Conservation (phyloP, 2,329 filamentous ascomycete genomes). For the Epicoccum nigrum region DNA sequence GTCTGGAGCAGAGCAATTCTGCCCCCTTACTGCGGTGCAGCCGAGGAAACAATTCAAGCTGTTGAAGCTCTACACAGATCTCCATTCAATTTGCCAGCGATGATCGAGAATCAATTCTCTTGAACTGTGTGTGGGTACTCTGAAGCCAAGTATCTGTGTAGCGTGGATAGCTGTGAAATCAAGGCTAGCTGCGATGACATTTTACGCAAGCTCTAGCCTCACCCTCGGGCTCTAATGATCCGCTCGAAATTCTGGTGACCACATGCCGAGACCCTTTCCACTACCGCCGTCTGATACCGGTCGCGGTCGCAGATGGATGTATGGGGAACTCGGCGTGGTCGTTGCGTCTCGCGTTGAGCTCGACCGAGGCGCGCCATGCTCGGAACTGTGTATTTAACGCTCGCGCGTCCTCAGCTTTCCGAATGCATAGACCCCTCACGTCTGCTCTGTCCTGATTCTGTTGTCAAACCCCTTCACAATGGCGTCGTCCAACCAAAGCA, state of each 20-base stretch:
- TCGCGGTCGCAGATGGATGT: slow-evolving; percentile 4
- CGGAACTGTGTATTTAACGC: slow-evolving; percentile 30
- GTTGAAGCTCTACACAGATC: too few species aligned
- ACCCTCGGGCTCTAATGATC: slow-evolving; percentile 15
- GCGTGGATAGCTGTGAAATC: too few species aligned
- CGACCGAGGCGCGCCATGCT: slow-evolving; percentile 33
- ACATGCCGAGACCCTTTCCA: slow-evolving; percentile 12
- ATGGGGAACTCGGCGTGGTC: slow-evolving; percentile 7
- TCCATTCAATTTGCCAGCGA: too few species aligned
- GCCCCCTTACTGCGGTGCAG: too few species aligned
- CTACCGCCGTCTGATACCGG: slow-evolving; percentile 3
- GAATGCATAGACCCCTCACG: slow-evolving; percentile 27
- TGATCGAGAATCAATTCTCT: too few species aligned
- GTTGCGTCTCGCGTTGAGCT: slow-evolving; percentile 36
- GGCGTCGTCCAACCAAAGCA: slow-evolving; percentile 31
- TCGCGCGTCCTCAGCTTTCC: slow-evolving; percentile 18
- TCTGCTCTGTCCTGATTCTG: slow-evolving; percentile 6
- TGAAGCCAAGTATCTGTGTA: too few species aligned
- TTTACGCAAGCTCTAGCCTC: slow-evolving; percentile 12
- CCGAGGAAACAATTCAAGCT: too few species aligned
- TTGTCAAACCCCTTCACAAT: slow-evolving; percentile 26
- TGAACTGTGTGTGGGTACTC: too few species aligned
- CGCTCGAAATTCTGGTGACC: slow-evolving; percentile 6
- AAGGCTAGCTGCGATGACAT: too few species aligned
- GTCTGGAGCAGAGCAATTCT: too few species aligned